These are phyloP conservation scores for Aquilaria sinensis DNA, from an alignment of 345 rosid genomes.

Conservation along the genomic window DNA sequence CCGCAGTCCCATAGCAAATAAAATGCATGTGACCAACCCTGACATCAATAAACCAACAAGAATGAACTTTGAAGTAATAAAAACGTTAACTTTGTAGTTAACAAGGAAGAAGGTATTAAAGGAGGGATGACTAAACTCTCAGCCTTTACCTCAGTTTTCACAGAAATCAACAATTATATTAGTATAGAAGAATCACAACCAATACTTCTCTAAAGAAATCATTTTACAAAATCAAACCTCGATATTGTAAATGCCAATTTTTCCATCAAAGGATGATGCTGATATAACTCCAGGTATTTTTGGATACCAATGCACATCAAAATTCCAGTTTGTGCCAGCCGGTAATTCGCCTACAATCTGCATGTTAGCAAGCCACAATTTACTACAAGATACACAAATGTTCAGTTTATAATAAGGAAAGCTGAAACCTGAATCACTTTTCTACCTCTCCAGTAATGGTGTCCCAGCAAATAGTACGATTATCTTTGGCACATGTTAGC, in stretches of 20 bases:
- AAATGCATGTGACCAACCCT: no score
- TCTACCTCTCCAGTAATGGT: slow-evolving; percentile 80
- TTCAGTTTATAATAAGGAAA: neutral
- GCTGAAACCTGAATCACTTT: slow-evolving; percentile 4
- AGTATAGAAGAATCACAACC: no score
- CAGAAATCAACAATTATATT: no score
- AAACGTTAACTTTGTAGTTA: no score
- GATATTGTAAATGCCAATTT: slow-evolving; percentile 81
- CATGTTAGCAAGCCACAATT: neutral
- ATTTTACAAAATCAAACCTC: no score
- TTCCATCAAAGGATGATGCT: slow-evolving; percentile 97
- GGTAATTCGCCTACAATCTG: slow-evolving; percentile 92
- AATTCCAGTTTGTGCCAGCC: slow-evolving; percentile 96
- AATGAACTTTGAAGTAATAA: no score
- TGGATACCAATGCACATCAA: slow-evolving; percentile 98
- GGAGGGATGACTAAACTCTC: no score
- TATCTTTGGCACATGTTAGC: slow-evolving; percentile 96
- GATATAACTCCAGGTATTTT: slow-evolving; percentile 94
- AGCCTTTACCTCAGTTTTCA: no score
- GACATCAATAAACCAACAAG: no score
- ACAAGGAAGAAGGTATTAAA: no score
- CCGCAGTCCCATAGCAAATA: no score
- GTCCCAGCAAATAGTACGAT: slow-evolving; percentile 98
- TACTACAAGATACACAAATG: neutral
- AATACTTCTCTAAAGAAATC: no score